These are phyloP conservation scores for Lactifluus volemus DNA, from an alignment of 768 basidiomycete species.

Conservation along the genomic window DNA sequence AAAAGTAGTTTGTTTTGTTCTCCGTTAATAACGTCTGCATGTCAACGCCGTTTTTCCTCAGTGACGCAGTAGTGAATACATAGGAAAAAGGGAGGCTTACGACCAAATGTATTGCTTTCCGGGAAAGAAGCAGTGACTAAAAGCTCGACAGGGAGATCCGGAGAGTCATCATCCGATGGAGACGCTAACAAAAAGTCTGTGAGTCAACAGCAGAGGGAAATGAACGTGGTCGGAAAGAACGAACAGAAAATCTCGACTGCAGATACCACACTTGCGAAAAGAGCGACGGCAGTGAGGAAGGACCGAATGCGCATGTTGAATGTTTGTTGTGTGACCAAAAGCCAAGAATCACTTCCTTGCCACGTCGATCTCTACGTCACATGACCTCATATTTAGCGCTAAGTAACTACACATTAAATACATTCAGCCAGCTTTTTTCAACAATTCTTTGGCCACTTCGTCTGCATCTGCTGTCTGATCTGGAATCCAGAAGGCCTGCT, in stretches of 20 bases:
- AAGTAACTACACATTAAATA: not conserved
- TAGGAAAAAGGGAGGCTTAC: constrained; percentile 35
- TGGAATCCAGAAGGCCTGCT: constrained; percentile 56
- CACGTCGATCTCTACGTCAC: constrained; percentile 9
- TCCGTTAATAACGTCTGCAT: constrained; percentile 74
- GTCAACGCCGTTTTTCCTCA: not conserved
- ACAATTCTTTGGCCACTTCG: constrained; percentile 59
- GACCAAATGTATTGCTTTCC: constrained; percentile 66
- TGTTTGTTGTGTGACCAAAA: too few species aligned
- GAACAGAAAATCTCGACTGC: constrained; percentile 19
- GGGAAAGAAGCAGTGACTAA: constrained; percentile 48
- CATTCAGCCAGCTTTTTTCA: constrained; percentile 40
- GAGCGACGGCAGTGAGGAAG: constrained; percentile 10
- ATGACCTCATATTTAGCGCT: not conserved
- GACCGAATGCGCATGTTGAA: constrained; percentile 11
- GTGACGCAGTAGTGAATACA: not conserved
- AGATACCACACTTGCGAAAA: constrained; percentile 12
- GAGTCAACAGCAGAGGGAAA: not conserved
- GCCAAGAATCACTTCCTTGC: not conserved
- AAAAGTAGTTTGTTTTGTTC: constrained; percentile 64
- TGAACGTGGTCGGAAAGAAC: not conserved
- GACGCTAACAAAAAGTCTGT: not conserved
- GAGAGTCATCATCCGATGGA: constrained; percentile 8
- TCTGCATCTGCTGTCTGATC: constrained; percentile 62
- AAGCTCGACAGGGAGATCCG: constrained; percentile 35